Conservation (phyloP, 2,329 filamentous ascomycete species). For the Fonsecaea erecta region DNA sequence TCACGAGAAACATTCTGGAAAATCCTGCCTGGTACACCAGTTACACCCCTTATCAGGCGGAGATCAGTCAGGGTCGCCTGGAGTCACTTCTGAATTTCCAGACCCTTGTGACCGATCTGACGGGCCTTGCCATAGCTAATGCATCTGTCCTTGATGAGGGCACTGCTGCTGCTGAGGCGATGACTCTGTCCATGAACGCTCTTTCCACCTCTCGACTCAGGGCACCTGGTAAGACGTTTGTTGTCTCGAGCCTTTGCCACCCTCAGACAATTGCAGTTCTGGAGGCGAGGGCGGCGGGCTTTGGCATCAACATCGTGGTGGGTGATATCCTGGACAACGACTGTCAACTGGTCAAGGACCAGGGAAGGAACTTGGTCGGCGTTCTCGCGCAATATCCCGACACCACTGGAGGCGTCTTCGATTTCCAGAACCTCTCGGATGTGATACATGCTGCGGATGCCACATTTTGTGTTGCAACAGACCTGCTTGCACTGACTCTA, state of each 20-base stretch:
- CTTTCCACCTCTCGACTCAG: constrained; percentile 74
- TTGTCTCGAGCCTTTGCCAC: constrained; percentile 82
- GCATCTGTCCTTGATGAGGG: constrained; percentile 89
- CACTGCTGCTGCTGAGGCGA: constrained; percentile 90
- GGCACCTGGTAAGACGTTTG: constrained; percentile 75
- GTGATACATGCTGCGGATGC: constrained; percentile 76
- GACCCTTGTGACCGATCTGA: constrained; percentile 87
- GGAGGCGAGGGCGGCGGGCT: constrained; percentile 84
- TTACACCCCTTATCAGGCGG: constrained; percentile 95
- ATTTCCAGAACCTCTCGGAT: constrained; percentile 75
- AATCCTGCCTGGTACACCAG: constrained; percentile 97
- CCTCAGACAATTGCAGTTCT: constrained; percentile 86
- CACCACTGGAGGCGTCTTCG: constrained; percentile 77
- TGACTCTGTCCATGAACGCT: constrained; percentile 86
- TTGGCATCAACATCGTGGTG: constrained; percentile 78
- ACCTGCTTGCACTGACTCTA: constrained; percentile 83
- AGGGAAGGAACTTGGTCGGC: constrained; percentile 82
- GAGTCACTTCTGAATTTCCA: constrained; percentile 96
- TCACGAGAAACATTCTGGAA: constrained; percentile 90
- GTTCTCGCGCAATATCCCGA: constrained; percentile 96
- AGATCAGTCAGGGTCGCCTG: constrained; percentile 92
- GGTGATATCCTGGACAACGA: constrained; percentile 71
- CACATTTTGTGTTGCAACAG: constrained; percentile 85
- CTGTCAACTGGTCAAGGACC: constrained; percentile 68
- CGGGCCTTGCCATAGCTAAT: constrained; percentile 84